These are phyloP conservation scores for Platismatia glauca DNA, from an alignment of 495 filamentous ascomycete species.

Conservation along the genomic window DNA sequence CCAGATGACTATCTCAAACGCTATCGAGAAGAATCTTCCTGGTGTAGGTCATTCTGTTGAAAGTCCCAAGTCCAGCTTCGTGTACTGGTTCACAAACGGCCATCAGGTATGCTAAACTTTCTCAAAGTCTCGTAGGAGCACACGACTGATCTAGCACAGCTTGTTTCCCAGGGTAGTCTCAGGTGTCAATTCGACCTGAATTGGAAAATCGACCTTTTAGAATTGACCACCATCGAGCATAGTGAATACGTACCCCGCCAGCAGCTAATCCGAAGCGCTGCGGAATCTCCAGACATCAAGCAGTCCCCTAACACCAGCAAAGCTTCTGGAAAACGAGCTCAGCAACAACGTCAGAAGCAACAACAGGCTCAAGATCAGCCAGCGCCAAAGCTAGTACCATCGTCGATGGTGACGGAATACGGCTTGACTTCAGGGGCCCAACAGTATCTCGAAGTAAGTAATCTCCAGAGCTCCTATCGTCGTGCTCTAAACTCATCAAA, in stretches of 20 bases:
- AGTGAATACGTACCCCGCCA: conserved; percentile 61
- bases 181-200: conserved; percentile 57
- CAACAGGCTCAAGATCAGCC: conserved; percentile 22
- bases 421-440: conserved; percentile 50
- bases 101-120: conserved; percentile 47
- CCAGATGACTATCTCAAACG: conserved; percentile 58
- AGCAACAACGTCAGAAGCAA: conserved; percentile 45
- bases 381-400: conserved; percentile 47
- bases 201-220: conserved; percentile 64
- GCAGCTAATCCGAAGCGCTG: conserved; percentile 31
- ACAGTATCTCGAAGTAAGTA: conserved; percentile 59
- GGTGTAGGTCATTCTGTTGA: conserved; percentile 59
- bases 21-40: conserved; percentile 46
- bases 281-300: conserved; percentile 52
- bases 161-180: conserved; percentile 54
- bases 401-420: conserved; percentile 53
- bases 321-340: conserved; percentile 41
- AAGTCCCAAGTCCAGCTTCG: conserved; percentile 51
- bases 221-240: conserved; percentile 53
- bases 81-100: conserved; percentile 64
- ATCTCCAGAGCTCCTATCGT: background rate
- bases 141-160: conserved; percentile 35
- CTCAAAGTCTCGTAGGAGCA: conserved; percentile 3
- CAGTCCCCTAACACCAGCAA: conserved; percentile 64
- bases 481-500: conserved; percentile 16